A percentile compares a stretch with the other conserved stretches of the same genome.
These are phyloP conservation scores for Lipomyces yamanashiensis DNA, from an alignment of 805 yeast species.

Conservation along the genomic window DNA sequence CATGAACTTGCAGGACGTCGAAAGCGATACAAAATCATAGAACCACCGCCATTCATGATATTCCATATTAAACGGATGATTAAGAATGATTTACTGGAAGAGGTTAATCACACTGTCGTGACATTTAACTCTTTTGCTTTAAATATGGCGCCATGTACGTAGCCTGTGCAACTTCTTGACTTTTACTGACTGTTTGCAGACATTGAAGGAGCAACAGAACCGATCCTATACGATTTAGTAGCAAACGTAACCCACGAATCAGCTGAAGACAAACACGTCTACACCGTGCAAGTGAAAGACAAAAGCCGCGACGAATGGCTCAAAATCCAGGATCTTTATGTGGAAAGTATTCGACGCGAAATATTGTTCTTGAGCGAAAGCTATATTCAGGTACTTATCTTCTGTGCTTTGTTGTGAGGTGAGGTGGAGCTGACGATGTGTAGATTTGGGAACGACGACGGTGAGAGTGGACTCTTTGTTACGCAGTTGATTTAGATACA, in stretches of 20 bases:
- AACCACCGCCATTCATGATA: conserved; percentile 59
- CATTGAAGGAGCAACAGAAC: conserved; percentile 32
- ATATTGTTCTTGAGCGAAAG: conserved; percentile 65
- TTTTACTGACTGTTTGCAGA: neutral
- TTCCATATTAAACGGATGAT: conserved; percentile 62
- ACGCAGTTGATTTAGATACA: neutral
- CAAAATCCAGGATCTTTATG: conserved; percentile 58
- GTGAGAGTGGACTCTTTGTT: neutral
- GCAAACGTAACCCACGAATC: conserved; percentile 55
- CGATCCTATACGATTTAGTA: conserved; percentile 51
- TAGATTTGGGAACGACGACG: conserved; percentile 35
- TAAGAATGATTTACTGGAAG: conserved; percentile 46
- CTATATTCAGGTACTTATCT: conserved; percentile 64
- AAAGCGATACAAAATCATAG: conserved; percentile 48
- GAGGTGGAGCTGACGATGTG: neutral
- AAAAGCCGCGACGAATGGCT: conserved; percentile 56
- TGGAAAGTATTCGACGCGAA: conserved; percentile 57
- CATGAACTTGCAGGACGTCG: conserved; percentile 48
- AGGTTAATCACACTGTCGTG: conserved; percentile 65
- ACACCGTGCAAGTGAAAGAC: conserved; percentile 58
- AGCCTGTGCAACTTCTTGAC: neutral
- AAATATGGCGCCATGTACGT: conserved; percentile 46
- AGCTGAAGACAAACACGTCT: conserved; percentile 44
- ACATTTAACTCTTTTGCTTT: conserved; percentile 55
- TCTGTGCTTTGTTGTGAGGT: conserved; percentile 45